Conservation (phyloP, 2,329 filamentous ascomycete species). For the Plectosphaerella sp. region DNA sequence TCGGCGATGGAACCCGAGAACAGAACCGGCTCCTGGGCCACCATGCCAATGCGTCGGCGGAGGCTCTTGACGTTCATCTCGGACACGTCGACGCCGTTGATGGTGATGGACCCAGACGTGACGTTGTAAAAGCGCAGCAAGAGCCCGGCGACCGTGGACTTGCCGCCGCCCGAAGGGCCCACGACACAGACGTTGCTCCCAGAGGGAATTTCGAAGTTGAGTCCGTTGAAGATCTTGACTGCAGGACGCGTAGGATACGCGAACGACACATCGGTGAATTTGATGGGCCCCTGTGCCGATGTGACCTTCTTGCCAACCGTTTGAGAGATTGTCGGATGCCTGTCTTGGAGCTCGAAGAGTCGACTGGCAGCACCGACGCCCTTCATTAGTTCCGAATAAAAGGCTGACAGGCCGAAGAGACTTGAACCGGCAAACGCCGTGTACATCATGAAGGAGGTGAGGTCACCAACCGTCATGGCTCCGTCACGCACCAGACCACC, state of each 20-base stretch:
- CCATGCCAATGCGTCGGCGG: slow-evolving; percentile 87
- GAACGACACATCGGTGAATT: slow-evolving; percentile 81
- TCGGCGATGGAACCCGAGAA: slow-evolving; percentile 82
- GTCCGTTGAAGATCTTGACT: slow-evolving; percentile 82
- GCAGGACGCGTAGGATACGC: slow-evolving; percentile 92
- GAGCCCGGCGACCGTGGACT: slow-evolving; percentile 91
- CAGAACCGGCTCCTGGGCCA: slow-evolving; percentile 91
- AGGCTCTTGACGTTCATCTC: slow-evolving; percentile 91
- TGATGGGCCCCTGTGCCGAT: slow-evolving; percentile 84
- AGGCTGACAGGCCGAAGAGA: slow-evolving; percentile 88
- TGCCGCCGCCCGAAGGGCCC: slow-evolving; percentile 91
- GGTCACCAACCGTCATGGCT: slow-evolving; percentile 81
- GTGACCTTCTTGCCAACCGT: slow-evolving; percentile 75
- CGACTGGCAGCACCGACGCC: slow-evolving; percentile 95
- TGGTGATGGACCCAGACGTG: slow-evolving; percentile 69
- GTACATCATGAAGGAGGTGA: slow-evolving; percentile 98
- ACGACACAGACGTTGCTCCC: slow-evolving; percentile 96
- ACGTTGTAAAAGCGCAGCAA: slow-evolving; percentile 89
- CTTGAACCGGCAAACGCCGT: slow-evolving; percentile 82
- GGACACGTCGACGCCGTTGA: slow-evolving; percentile 79
- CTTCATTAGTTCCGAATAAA: slow-evolving; percentile 99
- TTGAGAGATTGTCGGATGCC: slow-evolving; percentile 78
- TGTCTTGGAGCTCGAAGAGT: slow-evolving; percentile 92
- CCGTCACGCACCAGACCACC: slow-evolving; percentile 86
- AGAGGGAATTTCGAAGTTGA: slow-evolving; percentile 87